Base-by-base conservation (phyloP, 2,329 filamentous ascomycete species). In the Emericellopsis atlantica region DNA sequence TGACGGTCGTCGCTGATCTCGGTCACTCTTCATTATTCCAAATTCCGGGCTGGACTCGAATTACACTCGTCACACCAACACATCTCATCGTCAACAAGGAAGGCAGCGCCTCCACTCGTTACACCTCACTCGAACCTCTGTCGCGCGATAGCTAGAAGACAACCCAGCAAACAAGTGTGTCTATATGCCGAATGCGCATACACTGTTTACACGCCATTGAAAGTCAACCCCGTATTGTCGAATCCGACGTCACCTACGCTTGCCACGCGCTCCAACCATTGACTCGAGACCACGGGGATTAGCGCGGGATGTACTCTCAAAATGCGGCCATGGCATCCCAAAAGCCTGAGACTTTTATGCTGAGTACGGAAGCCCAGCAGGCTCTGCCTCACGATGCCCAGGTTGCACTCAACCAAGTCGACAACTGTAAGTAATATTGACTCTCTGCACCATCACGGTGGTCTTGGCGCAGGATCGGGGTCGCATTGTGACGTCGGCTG, bases 301-400 rank as follows among this genome's bases (percentile, higher is more conserved):
- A 41, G 15, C n/a, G 14, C 38, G 38, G 26, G 26, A 89, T 90
- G 84, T 90, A 87, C 67, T 75, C 81, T 51, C 82, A 87, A 67
- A 83, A 88, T 68, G 76, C 84, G 57, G 74, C 81, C 52, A 95
- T 95, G 86, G 84, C 85, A 56, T 84, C 84, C 48, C 88, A 95
- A 69, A 95, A 95, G 65, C 92, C 92, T 51, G 92, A 98, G 73
- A 96, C 92, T 33, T 98, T 98, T 60, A 90, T 98, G 82, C 75
- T 98, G 61, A 95, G 90, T 61, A 89, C 84, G 56, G 90, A 96
- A 68, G 90, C 92, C 46, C 90, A 96, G 67, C 88, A 95, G 67
- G 90, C 86, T 54, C 75, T 98, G 50, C 92, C 92, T 42, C 87
- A 93, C 52, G 92, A 96, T 71, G 89, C 89, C 53, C 87, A 96